phyloP scores from a whole-genome alignment of 352 stramenopile species.

The Pythium utonaiense region DNA sequence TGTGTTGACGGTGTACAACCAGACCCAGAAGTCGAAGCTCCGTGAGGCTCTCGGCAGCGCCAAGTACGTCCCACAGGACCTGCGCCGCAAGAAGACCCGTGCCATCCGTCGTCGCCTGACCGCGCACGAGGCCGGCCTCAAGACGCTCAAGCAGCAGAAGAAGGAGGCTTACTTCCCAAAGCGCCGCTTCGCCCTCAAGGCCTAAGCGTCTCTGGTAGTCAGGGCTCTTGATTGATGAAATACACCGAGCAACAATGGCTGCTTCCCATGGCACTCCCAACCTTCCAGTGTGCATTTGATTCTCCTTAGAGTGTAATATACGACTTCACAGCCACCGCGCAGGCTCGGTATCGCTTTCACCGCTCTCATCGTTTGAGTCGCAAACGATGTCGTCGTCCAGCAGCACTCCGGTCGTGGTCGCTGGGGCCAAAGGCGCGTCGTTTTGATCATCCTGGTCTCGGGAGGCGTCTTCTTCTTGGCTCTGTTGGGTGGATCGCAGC shows the following conservation, averaged over 20 bases:
- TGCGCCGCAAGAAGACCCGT: constrained; percentile 98
- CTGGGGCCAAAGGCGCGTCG: background rate
- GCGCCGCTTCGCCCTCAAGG: constrained; percentile 97
- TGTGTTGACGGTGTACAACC: constrained; percentile 99
- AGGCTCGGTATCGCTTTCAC: background rate
- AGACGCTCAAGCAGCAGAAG: constrained; percentile 94
- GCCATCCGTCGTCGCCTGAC: constrained; percentile 96
- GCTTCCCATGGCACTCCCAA: constrained; percentile 2
- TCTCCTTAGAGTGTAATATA: background rate
- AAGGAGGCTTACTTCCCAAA: constrained; percentile 97
- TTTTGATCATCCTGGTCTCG: background rate
- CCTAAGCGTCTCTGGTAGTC: constrained; percentile 77
- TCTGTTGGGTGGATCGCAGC: constrained; percentile 61
- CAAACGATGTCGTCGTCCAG: constrained; percentile 24
- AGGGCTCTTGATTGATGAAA: constrained; percentile 52
- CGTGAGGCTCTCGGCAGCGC: constrained; percentile 91
- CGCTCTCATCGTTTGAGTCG: constrained; percentile 25
- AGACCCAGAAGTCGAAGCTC: constrained; percentile 98
- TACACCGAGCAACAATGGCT: constrained; percentile 40
- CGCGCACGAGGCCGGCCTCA: constrained; percentile 92
- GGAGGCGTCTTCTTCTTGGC: constrained; percentile 7
- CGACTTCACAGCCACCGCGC: background rate
- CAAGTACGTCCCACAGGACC: constrained; percentile 98
- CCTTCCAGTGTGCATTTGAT: background rate
- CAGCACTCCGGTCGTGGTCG: background rate